These are phyloP conservation scores for Saturnispora hagleri DNA, from an alignment of 805 yeast species.

Conservation along the genomic window DNA sequence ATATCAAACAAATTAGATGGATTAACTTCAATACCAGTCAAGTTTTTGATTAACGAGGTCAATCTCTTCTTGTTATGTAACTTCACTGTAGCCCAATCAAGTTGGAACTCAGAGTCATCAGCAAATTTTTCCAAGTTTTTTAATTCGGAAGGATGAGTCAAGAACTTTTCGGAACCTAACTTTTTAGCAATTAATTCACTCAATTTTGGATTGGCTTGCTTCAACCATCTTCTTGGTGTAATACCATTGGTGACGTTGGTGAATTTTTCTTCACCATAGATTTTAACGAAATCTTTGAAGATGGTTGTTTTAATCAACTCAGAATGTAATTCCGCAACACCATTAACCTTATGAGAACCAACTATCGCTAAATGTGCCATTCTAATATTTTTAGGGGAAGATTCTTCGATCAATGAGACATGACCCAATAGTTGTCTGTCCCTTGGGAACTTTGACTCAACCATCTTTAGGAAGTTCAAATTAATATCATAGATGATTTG, in stretches of 20 bases:
- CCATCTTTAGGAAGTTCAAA: constrained; percentile 64
- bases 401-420: constrained; percentile 82
- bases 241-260: constrained; percentile 92
- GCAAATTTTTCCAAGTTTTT: constrained; percentile 58
- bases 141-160: constrained; percentile 58
- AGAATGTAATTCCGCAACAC: constrained; percentile 93
- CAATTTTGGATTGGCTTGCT: constrained; percentile 82
- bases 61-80: constrained; percentile 57
- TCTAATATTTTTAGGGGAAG: constrained; percentile 70
- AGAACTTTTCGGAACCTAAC: constrained; percentile 59
- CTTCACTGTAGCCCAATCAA: constrained; percentile 65
- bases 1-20: constrained; percentile 74
- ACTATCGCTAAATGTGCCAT: constrained; percentile 89
- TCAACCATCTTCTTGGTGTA: constrained; percentile 94
- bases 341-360: constrained; percentile 90
- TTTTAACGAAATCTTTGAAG: constrained; percentile 78
- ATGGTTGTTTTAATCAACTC: constrained; percentile 84
- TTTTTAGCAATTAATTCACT: constrained; percentile 64
- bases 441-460: constrained; percentile 66
- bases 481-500: constrained; percentile 86
- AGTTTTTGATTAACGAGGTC: constrained; percentile 54
- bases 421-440: constrained; percentile 56
- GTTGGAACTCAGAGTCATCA: constrained; percentile 60
- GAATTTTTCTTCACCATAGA: constrained; percentile 76
- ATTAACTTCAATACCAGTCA: constrained; percentile 57